Conservation (phyloP, 768 basidiomycete species). For the Tricholoma terreum region DNA sequence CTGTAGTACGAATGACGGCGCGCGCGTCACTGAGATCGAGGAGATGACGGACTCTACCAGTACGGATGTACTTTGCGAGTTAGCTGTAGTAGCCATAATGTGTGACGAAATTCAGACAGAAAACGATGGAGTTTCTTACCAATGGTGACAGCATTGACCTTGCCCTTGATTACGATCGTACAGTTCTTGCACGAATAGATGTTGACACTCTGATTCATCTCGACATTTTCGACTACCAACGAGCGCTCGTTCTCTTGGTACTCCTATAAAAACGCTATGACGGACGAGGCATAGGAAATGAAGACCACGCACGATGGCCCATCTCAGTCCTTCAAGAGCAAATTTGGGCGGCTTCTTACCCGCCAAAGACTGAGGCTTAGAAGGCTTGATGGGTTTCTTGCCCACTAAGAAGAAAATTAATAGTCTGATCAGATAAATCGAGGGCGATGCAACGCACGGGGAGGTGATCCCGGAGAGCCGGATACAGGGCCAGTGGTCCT, state of each 20-base stretch:
- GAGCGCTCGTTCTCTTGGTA: constrained; percentile 80
- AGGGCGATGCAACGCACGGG: constrained; percentile 18
- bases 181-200: constrained; percentile 88
- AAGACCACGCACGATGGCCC: constrained; percentile 69
- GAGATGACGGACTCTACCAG: constrained; percentile 94
- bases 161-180: constrained; percentile 83
- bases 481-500: constrained; percentile 58
- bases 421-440: not conserved
- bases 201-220: constrained; percentile 82
- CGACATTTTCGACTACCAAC: constrained; percentile 71
- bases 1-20: constrained; percentile 91
- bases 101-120: constrained; percentile 3
- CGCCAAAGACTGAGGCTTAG: constrained; percentile 77
- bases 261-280: constrained; percentile 53
- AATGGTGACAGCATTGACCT: constrained; percentile 90
- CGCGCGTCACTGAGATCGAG: constrained; percentile 81
- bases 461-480: constrained; percentile 29
- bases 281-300: not conserved
- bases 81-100: constrained; percentile 48
- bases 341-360: constrained; percentile 93
- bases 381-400: constrained; percentile 75
- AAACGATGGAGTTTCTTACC: constrained; percentile 46
- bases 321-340: constrained; percentile 88
- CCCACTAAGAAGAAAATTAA: not conserved
- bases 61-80: constrained; percentile 83